Evolutionary conservation across 768 basidiomycete species (phyloP), one percentile per base, ranked within the genome.

Genomic region (Pseudohyphozyma bogoriensis): DNA sequence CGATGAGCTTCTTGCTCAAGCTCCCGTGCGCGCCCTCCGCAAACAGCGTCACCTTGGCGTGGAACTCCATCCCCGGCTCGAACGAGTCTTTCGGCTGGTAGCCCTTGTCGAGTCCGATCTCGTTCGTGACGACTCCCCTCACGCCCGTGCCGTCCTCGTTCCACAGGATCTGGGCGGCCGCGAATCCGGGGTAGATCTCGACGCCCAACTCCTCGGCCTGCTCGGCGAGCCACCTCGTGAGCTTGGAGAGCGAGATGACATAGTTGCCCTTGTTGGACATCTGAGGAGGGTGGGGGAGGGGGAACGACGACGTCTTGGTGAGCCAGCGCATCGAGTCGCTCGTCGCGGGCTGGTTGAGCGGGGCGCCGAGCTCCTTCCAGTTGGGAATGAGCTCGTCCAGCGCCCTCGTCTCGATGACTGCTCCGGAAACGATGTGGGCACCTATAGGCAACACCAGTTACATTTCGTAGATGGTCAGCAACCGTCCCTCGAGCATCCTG

Each of bases 261-360:
- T 89, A 96, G 76, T 96, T 99, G 51, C 92, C 86, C 32, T 85
- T 81, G 78, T 95, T 95, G 69, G 79, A 77, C 95, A 99, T 99
- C 74, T 96, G 92, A 0, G 93, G 92, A 5, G 95, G 93, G 71
- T 96, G 92, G 0, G 90, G 95, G 50, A 96, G 82, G 16, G 89
- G 89, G 62, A 91, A 75, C 15, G 86, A 80, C 56, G 72, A 71
- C 20, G 78, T 82, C 24, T 77, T 61, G 15, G 92, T 91, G 64
- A 99, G 79, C 71, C 83, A 89, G 45, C 87, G 82, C 93, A 99
- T 97, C 15, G 78, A 74, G 28, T 85, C 86, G 31, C 81, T 83
- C 0, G 81, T 83, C 0, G 90, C 89, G 0, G 83, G 82, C 69
- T 87, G 87, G 28, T 79, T 84, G 24, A 96, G 78, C 2, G 93